Evolutionary conservation across 495 filamentous ascomycete species (phyloP).

Genomic region (Trichoderma reesei): DNA sequence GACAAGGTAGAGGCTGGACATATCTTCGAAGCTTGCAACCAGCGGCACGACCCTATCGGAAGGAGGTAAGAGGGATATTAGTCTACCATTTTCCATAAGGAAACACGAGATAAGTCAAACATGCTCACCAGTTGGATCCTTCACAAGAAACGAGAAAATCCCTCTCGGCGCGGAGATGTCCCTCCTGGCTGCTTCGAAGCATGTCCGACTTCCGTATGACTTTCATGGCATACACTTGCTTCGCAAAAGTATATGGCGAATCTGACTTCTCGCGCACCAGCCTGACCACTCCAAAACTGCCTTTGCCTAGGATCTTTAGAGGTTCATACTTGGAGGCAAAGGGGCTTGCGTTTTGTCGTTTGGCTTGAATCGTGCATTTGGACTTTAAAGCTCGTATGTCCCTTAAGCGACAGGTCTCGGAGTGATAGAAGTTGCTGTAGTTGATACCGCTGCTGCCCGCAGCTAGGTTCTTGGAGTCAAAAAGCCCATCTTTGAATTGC

Average conservation of each 20-base stretch:
- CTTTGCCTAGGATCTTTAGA: constrained; percentile 81
- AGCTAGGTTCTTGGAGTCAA: constrained; percentile 36
- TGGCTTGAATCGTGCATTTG: constrained; percentile 34
- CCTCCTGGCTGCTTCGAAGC: constrained; percentile 83
- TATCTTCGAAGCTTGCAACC: constrained; percentile 82
- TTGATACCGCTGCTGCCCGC: constrained; percentile 45
- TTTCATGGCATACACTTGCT: constrained; percentile 87
- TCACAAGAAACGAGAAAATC: constrained; percentile 84
- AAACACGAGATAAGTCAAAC: neutral
- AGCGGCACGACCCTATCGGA: constrained; percentile 62
- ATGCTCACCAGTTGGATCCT: constrained; percentile 59
- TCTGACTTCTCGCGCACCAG: constrained; percentile 59
- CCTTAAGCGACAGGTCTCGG: constrained; percentile 70
- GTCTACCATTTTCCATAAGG: neutral
- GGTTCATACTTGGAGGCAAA: constrained; percentile 57
- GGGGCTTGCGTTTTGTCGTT: constrained; percentile 17
- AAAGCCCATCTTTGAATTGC: constrained; percentile 56
- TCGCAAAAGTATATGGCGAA: constrained; percentile 10
- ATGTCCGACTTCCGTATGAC: constrained; percentile 87
- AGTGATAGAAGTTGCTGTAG: constrained; percentile 47
- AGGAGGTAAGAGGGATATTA: constrained; percentile 2
- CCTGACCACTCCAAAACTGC: constrained; percentile 86
- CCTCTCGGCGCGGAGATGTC: constrained; percentile 80
- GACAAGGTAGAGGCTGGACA: constrained; percentile 72
- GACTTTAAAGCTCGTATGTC: constrained; percentile 60